Evolutionary conservation across 2,329 filamentous ascomycete species (phyloP), one percentile per base, ranked within the genome.

Genomic region (Ophiostoma sp.): DNA sequence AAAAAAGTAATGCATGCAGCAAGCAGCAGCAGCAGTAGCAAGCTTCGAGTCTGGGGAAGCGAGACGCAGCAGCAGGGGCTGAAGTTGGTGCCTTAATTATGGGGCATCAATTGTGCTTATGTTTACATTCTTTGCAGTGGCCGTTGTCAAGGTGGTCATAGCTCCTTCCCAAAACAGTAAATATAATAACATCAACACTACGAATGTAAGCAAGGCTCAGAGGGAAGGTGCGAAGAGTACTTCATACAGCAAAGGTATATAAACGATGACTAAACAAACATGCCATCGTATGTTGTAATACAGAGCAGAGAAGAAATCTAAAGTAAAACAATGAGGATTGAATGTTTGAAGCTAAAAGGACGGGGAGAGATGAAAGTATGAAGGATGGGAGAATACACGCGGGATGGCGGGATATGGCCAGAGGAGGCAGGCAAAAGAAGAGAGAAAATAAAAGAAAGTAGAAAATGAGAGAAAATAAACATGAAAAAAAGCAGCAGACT

Each of bases 211-310:
- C 27, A 31, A 31, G 27, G 36, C 36, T 39, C 36, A 39, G 36
- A 39, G 36, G 27, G 27, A 31, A 31, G 27, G 27, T 1, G 27
- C 27, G 27, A 31, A 31, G 3, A 31, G 3, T 31, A 31, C 27
- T 31, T 3, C 27, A 3, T 31, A 31, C 27, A 31, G 27, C 27
- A n/a, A n/a, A n/a, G n/a, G 52, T 66, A 48, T 65, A 65, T 54
- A 67, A 70, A 69, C 68, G 76, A 78, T 76, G 77, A 77, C 77
- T 76, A 71, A 48, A 64, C 57, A 64, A 64, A 64, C 57, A 64
- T 33, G 57, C 31, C 57, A 64, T 64, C 57, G 57, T 35, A 64
- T 33, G 23, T 20, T 31, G 20, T 64, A 31, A 64, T 64, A 31
- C 57, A 64, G 11, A 60, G 20, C 36, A 62, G 57, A 31, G 27